phyloP scores from a whole-genome alignment of 202 grass and related monocot species.

The Musa balbisiana region DNA sequence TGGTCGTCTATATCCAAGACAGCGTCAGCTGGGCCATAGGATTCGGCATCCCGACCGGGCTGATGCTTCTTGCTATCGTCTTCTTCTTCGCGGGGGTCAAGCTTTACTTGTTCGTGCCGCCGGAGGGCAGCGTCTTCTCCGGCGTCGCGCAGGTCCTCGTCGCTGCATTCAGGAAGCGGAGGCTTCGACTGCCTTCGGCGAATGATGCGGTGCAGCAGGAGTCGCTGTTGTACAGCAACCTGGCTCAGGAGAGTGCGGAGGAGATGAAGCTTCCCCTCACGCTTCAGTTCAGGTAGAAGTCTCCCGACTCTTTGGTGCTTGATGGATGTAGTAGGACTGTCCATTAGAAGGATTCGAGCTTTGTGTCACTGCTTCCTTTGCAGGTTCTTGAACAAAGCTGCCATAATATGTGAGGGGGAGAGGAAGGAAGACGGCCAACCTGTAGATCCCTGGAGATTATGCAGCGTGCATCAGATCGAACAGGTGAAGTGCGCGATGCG shows the following conservation, averaged over 20 bases:
- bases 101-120: constrained; percentile 44
- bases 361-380: background rate
- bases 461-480: constrained; percentile 88
- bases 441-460: constrained; percentile 51
- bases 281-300: constrained; percentile 43
- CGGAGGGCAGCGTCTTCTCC: constrained; percentile 52
- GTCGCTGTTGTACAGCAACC: constrained; percentile 39
- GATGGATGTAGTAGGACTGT: too few relatives aligned
- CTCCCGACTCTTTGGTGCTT: too few relatives aligned
- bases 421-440: background rate
- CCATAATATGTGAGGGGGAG: constrained; percentile 50
- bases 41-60: constrained; percentile 58
- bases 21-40: constrained; percentile 25
- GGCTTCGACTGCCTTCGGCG: constrained; percentile 35
- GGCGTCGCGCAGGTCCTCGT: constrained; percentile 41
- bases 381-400: constrained; percentile 81
- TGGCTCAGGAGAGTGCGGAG: constrained; percentile 21
- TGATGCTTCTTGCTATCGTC: constrained; percentile 45
- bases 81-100: constrained; percentile 46
- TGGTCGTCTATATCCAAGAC: constrained; percentile 1
- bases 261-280: constrained; percentile 54
- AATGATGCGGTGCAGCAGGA: constrained; percentile 37
- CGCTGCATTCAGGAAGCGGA: constrained; percentile 47
- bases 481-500: constrained; percentile 85
- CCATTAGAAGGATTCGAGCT: too few relatives aligned